A percentile compares a stretch with the other conserved stretches of the same genome.
Conservation (phyloP, 306 rosid species). For the Vicia villosa region DNA sequence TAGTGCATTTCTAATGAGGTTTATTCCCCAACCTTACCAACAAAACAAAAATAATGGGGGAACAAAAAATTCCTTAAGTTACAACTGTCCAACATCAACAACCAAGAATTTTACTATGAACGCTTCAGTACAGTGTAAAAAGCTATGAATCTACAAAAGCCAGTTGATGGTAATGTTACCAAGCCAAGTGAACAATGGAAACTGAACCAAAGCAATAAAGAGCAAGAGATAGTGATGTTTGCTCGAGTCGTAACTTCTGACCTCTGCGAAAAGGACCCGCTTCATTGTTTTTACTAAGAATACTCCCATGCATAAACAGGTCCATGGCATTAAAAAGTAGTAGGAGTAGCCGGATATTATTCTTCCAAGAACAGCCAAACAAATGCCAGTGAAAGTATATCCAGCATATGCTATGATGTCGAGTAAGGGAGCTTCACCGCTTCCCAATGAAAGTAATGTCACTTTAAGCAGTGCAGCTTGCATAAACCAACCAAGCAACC, state of each 20-base stretch:
- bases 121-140: conserved; percentile 39
- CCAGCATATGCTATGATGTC: conserved; percentile 91
- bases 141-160: conserved; percentile 56
- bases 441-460: conserved; percentile 72
- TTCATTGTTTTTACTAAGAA: conserved; percentile 97
- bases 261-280: conserved; percentile 90
- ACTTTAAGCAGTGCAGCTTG: conserved; percentile 79
- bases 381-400: conserved; percentile 76
- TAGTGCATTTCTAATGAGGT: conserved; percentile 32
- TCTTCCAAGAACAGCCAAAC: conserved; percentile 79
- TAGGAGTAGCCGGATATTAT: conserved; percentile 66
- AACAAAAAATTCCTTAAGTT: conserved; percentile 28
- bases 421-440: conserved; percentile 83
- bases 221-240: conserved; percentile 91
- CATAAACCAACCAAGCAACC: conserved; percentile 87
- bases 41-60: neutral
- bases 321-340: conserved; percentile 87
- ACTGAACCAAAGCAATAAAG: conserved; percentile 86
- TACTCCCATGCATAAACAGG: conserved; percentile 91
- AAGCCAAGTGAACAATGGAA: conserved; percentile 93
- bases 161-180: conserved; percentile 89
- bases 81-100: conserved; percentile 24
- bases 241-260: conserved; percentile 87
- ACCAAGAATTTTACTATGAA: conserved; percentile 34
- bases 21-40: conserved; percentile 24